These are phyloP conservation scores for Parietichytrium sp. DNA, from an alignment of 108 stramenopile species.

Conservation along the genomic window DNA sequence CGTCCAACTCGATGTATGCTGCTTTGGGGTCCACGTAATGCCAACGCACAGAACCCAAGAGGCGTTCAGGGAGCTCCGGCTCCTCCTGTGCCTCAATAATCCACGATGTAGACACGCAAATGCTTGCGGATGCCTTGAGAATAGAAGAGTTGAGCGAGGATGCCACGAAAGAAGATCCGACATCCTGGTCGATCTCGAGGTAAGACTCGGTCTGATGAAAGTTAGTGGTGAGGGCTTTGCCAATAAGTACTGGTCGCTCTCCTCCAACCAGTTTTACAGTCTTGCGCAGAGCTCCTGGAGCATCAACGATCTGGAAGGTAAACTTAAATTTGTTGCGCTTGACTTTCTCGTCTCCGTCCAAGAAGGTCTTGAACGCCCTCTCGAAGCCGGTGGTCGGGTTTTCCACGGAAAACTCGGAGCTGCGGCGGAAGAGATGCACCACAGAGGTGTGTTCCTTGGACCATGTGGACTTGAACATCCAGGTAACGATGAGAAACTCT, in stretches of 20 bases:
- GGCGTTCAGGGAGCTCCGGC: background rate
- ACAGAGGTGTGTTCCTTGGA: constrained; percentile 12
- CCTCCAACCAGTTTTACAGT: constrained; percentile 30
- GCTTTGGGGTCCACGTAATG: background rate
- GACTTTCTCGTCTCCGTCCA: background rate
- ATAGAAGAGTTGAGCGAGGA: constrained; percentile 34
- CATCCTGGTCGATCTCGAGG: constrained; percentile 33
- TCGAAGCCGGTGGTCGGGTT: background rate
- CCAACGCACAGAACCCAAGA: constrained; percentile 15
- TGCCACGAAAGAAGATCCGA: background rate
- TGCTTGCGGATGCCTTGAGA: constrained; percentile 15
- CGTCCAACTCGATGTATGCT: constrained; percentile 15
- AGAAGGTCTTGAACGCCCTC: background rate
- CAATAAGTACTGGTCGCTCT: constrained; percentile 23
- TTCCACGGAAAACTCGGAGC: background rate
- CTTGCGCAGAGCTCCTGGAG: constrained; percentile 33
- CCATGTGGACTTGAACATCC: constrained; percentile 38
- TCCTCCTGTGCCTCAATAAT: constrained; percentile 20
- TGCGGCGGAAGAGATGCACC: constrained; percentile 31
- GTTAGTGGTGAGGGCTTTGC: constrained; percentile 31
- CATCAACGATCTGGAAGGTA: background rate
- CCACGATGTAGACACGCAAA: background rate
- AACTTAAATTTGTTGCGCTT: background rate
- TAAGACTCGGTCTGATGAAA: background rate
- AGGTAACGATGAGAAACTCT: constrained; percentile 20